Base-by-base conservation (phyloP, 1,284 basidiomycete species). In the Cystobasidium slooffiae region DNA sequence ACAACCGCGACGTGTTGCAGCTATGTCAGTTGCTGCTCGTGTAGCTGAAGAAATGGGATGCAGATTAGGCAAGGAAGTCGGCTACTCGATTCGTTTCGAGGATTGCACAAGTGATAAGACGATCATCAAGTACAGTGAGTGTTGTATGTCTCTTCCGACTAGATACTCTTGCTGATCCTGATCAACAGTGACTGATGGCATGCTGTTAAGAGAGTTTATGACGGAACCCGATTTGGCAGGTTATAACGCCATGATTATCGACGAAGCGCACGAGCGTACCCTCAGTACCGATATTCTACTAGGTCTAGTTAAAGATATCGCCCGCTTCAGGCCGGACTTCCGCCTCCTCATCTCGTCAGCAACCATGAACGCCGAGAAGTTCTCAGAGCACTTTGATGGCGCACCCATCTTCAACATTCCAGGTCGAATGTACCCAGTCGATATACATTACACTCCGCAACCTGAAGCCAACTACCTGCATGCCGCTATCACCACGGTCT, bases 51-150 rank as follows among this genome's bases (percentile, higher is more conserved):
- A 99, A 84, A 94, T 99, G 90, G 97, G 95, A 5, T 91, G 90
- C 6, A 91, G 97, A 81, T 89, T 99, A 24, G 97, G 97, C 3
- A 91, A 95, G 78, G 95, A 98, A 83, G 96, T 98, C 75, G 97
- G 97, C 16, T 99, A 99, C 83, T 94, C 93, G 43, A 99, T 99
- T 79, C 93, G 97, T 46, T 99, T 99, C 84, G 97, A 99, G 83
- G 96, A 99, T 83, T 97, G 94, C 83, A 99, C 97, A 10, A 96
- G 93, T 83, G 94, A 96, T 85, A 98, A 94, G 85, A 97, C 95
- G 1, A 90, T 94, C 47, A 86, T 98, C 80, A 97, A 98, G 84
- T 97, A 96, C 83, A 96, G 49, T 64, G 37, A 44, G 43, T 64
- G 18, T 56, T 4, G 55, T 14, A 12, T 24, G 1, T 12, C 22